Percentiles rank a stretch among this genome's conserved stretches.
Evolutionary conservation across 805 yeast species (phyloP).

Genomic region (Lipomyces sp.): DNA sequence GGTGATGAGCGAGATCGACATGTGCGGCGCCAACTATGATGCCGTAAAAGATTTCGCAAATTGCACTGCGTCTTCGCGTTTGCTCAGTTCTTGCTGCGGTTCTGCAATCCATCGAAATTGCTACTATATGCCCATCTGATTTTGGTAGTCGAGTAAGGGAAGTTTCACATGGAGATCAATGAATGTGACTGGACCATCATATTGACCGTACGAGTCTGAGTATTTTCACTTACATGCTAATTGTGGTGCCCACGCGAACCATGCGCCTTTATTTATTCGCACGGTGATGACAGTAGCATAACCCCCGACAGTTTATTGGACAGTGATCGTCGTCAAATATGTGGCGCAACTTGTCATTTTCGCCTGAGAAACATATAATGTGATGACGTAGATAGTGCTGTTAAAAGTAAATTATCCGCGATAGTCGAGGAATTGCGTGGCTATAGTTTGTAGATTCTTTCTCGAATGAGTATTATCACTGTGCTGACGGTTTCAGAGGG

Average conservation of each 20-base stretch:
- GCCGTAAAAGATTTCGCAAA: background rate
- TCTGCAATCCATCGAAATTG: background rate
- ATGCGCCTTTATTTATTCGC: background rate
- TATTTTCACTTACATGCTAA: background rate
- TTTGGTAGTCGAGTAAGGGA: background rate
- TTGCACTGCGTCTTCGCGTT: background rate
- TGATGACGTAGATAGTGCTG: background rate
- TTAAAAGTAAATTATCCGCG: too few species aligned
- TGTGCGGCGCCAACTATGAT: background rate
- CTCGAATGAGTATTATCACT: background rate
- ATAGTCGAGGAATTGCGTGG: background rate
- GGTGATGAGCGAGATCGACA: background rate
- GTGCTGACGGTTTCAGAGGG: background rate
- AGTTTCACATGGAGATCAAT: background rate
- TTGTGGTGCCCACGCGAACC: background rate
- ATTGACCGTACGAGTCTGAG: too few species aligned
- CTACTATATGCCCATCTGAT: background rate
- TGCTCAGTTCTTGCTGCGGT: background rate
- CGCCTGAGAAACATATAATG: background rate
- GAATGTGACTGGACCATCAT: too few species aligned
- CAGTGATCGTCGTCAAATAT: background rate
- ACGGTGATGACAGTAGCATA: background rate
- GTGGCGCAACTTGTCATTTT: background rate
- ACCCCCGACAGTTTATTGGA: background rate
- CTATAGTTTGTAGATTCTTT: background rate